phyloP scores from a whole-genome alignment of 176 grass and related monocot genomes.

The sorghum (Sorghum bicolor) region Sorghum_bicolor_NCBIv3 NC_012873.2:63555001-63555500 shows the following conservation, averaged over 20 bases:
- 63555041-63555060: no score
- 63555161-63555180: not conserved
- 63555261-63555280: not conserved
- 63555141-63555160: not conserved
- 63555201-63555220: no score
- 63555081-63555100: not conserved
- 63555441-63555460: not conserved
- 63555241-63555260: not conserved
- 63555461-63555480: not conserved
- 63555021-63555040: not conserved
- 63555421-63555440: not conserved
- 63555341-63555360: rapidly evolving
- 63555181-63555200: no score
- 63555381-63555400: not conserved
- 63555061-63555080: not conserved
- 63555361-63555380: not conserved
- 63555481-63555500: not conserved
- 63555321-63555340: not conserved
- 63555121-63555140: not conserved
- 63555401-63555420: not conserved
- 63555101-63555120: not conserved
- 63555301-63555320: not conserved
- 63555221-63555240: no score
- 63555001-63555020: not conserved
- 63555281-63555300: not conserved